phyloP scores from a whole-genome alignment of 768 basidiomycete genomes.

The Chalciporus pseudorubinellus region DNA sequence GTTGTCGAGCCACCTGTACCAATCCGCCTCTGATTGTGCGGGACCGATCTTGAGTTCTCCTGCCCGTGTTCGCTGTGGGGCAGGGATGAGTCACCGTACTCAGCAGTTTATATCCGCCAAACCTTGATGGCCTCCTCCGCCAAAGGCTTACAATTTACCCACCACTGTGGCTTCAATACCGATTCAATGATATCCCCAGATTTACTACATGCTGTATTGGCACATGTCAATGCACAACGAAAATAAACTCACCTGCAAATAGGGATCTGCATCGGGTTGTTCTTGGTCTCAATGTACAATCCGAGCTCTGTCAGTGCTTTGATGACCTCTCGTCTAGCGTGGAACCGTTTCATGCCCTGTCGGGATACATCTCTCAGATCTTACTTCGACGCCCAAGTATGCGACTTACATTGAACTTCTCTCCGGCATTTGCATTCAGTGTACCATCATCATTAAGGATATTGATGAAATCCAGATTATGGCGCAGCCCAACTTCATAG shows the following conservation, averaged over 20 bases:
- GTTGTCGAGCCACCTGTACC: constrained; percentile 93
- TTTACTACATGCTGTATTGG: constrained; percentile 52
- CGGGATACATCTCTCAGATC: not conserved
- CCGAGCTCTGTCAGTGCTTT: constrained; percentile 81
- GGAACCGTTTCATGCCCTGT: constrained; percentile 97
- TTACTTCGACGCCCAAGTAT: not conserved
- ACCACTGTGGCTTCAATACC: constrained; percentile 97
- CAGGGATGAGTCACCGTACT: not conserved
- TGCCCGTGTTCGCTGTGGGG: constrained; percentile 70
- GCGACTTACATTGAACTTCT: constrained; percentile 58
- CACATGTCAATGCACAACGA: not conserved
- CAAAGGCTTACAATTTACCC: constrained; percentile 90
- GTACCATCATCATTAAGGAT: constrained; percentile 97
- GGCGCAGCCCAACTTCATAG: constrained; percentile 88
- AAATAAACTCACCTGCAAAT: constrained; percentile 64
- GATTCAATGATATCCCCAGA: constrained; percentile 97
- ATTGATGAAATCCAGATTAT: constrained; percentile 89
- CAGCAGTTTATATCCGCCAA: not conserved
- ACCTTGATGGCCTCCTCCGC: constrained; percentile 90
- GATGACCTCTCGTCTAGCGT: constrained; percentile 81
- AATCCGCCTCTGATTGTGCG: constrained; percentile 85
- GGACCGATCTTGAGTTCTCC: constrained; percentile 86
- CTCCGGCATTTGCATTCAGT: constrained; percentile 85
- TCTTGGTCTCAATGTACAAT: constrained; percentile 85
- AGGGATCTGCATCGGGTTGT: constrained; percentile 97